Conservation (phyloP, 441 rosid genomes). For the Corymbia citriodora region DNA sequence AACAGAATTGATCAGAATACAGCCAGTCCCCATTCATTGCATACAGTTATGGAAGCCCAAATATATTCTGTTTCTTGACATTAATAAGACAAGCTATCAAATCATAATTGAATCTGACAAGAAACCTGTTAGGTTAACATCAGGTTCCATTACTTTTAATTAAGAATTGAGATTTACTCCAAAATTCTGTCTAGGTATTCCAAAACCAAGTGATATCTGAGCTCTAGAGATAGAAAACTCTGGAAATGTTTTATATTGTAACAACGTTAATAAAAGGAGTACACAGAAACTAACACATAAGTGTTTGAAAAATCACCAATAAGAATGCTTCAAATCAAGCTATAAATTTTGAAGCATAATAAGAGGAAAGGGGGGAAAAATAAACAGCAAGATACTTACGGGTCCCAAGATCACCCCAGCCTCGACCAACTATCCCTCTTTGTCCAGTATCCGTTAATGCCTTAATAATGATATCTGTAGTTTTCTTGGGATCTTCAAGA, state of each 20-base stretch:
- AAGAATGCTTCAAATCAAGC: neutral
- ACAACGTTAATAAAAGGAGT: neutral
- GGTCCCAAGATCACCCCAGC: conserved; percentile 97
- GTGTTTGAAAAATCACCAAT: neutral
- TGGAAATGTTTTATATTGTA: neutral
- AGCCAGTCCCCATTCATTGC: neutral
- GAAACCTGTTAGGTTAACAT: neutral
- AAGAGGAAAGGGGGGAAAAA: neutral
- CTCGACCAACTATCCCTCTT: conserved; percentile 93
- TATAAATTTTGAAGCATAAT: neutral
- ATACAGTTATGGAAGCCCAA: neutral
- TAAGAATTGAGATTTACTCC: neutral
- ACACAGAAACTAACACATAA: neutral
- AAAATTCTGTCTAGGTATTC: neutral
- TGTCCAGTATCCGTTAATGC: conserved; percentile 80
- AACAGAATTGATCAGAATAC: neutral
- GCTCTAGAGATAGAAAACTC: neutral
- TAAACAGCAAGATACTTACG: conserved; percentile 44
- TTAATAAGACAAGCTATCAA: neutral
- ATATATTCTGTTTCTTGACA: neutral
- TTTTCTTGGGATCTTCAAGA: conserved; percentile 81
- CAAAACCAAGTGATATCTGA: neutral
- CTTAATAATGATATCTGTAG: conserved; percentile 71
- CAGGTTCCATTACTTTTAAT: neutral
- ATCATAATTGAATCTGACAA: neutral